Evolutionary conservation across 805 yeast species (phyloP).

Genomic region (Metschnikowia lochheadii): DNA sequence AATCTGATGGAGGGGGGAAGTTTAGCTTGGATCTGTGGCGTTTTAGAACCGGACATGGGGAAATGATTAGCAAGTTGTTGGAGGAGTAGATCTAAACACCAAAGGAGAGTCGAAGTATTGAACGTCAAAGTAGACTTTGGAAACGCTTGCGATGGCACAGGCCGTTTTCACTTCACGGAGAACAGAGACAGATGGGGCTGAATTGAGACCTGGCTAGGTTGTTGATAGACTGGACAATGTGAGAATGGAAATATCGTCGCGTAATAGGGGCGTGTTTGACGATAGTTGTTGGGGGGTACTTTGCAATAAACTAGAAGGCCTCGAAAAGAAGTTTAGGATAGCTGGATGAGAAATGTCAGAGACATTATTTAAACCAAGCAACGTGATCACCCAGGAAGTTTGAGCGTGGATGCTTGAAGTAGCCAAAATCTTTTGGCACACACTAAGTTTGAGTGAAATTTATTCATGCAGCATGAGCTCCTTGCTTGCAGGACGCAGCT

Average conservation of each 20-base stretch:
- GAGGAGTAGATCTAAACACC: background rate
- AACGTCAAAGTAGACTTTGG: background rate
- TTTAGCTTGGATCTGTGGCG: constrained; percentile 2
- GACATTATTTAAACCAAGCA: constrained; percentile 3
- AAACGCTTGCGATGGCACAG: background rate
- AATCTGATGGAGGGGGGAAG: constrained; percentile 3
- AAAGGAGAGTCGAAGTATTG: background rate
- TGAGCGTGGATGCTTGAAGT: constrained; percentile 3
- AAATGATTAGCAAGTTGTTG: background rate
- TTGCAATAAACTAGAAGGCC: background rate
- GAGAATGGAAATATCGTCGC: background rate
- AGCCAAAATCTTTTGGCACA: constrained; percentile 3
- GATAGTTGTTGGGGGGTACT: background rate
- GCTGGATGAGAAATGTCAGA: background rate
- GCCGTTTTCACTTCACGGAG: background rate
- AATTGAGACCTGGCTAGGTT: background rate
- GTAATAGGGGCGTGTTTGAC: background rate
- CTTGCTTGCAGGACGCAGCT: constrained; percentile 5
- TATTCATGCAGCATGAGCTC: constrained; percentile 4
- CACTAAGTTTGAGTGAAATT: constrained; percentile 5
- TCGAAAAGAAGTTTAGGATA: background rate
- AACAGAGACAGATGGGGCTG: background rate
- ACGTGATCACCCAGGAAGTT: background rate
- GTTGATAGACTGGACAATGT: background rate
- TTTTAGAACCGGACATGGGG: constrained; percentile 3